These are phyloP conservation scores for Torulaspora globosa DNA, from an alignment of 1,139 yeast species.

Conservation along the genomic window DNA sequence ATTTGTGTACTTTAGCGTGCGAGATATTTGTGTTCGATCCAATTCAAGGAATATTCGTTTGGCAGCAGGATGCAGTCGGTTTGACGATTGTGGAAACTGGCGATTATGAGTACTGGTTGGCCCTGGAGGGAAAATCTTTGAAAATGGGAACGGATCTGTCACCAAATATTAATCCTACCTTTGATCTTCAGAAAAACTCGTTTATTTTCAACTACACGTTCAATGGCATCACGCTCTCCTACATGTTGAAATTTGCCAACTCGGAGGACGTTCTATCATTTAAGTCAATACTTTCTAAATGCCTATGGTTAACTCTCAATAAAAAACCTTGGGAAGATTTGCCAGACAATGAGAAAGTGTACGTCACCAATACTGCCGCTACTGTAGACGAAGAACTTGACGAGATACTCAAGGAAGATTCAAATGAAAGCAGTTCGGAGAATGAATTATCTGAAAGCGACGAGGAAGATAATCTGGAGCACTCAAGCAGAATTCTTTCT, in stretches of 20 bases:
- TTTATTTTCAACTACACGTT: slow-evolving; percentile 62
- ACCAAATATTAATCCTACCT: slow-evolving; percentile 59
- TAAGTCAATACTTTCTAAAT: slow-evolving; percentile 49
- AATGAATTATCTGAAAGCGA: slow-evolving; percentile 20
- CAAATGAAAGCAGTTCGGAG: slow-evolving; percentile 25
- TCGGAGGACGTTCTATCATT: slow-evolving; percentile 46
- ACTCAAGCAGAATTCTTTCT: slow-evolving; percentile 18
- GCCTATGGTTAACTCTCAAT: slow-evolving; percentile 62
- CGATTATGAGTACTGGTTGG: slow-evolving; percentile 52
- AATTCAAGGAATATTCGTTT: slow-evolving; percentile 46
- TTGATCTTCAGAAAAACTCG: slow-evolving; percentile 53
- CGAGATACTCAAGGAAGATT: slow-evolving; percentile 36
- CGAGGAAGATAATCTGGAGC: slow-evolving; percentile 24
- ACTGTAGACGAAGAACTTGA: slow-evolving; percentile 39
- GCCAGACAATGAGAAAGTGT: slow-evolving; percentile 45
- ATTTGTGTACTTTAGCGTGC: slow-evolving; percentile 31
- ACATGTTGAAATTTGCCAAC: slow-evolving; percentile 54
- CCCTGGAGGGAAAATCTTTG: slow-evolving; percentile 38
- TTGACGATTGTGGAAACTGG: slow-evolving; percentile 48
- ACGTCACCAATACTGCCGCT: slow-evolving; percentile 46
- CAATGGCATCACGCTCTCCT: slow-evolving; percentile 48
- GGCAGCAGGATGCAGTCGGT: slow-evolving; percentile 39
- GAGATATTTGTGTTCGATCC: slow-evolving; percentile 58
- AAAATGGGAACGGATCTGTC: slow-evolving; percentile 45
- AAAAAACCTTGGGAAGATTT: slow-evolving; percentile 47